Conservation (phyloP, 2,329 filamentous ascomycete genomes). For the Talaromyces atroroseus region DNA sequence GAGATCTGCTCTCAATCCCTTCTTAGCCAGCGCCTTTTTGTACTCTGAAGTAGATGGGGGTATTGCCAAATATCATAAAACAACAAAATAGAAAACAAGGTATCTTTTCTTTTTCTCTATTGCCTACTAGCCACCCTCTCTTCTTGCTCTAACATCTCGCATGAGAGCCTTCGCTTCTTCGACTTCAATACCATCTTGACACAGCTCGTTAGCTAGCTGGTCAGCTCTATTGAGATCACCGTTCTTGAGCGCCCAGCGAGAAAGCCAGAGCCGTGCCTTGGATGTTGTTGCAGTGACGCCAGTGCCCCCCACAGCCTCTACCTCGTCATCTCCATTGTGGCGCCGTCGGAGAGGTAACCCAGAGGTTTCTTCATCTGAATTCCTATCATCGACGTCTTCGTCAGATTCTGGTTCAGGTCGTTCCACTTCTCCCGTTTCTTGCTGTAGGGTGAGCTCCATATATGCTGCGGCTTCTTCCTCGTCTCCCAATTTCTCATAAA, state of each 20-base stretch:
- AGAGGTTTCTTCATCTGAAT: constrained; percentile 31
- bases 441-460: constrained; percentile 92
- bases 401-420: constrained; percentile 32
- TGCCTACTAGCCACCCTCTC: constrained; percentile 45
- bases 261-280: constrained; percentile 90
- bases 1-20: not conserved
- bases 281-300: constrained; percentile 89
- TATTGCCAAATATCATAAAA: not conserved
- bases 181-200: constrained; percentile 91
- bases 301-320: constrained; percentile 51
- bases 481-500: constrained; percentile 78
- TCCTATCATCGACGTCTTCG: constrained; percentile 24
- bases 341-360: constrained; percentile 25
- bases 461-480: constrained; percentile 79
- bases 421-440: constrained; percentile 67
- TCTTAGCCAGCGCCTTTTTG: not conserved
- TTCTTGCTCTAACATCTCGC: constrained; percentile 72
- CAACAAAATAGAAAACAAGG: not conserved
- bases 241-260: constrained; percentile 68
- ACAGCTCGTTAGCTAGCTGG: constrained; percentile 80
- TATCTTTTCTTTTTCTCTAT: not conserved
- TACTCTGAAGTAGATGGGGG: not conserved
- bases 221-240: constrained; percentile 72
- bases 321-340: constrained; percentile 31
- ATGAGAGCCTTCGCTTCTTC: constrained; percentile 95